Evolutionary conservation across 2,329 filamentous ascomycete species (phyloP), one percentile per base, ranked within the genome.

Genomic region (Cercospora zeae-maydis): DNA sequence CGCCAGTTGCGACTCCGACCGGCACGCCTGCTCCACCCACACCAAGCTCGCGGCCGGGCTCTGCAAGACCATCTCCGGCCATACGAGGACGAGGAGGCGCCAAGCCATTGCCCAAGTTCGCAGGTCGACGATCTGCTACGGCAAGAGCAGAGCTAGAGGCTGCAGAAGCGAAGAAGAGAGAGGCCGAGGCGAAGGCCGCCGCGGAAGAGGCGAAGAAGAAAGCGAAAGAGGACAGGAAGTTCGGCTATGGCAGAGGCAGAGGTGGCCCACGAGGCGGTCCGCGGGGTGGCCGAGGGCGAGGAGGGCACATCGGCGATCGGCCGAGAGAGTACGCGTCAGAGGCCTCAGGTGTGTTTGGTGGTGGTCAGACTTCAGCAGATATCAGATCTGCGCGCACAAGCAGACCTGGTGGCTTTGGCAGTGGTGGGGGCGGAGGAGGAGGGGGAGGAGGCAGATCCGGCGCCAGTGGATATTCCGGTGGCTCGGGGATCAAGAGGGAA

Each of bases 121-220:
- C 74, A 14, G 78, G 77, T 11, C 74, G 80, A 58, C 71, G 80
- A 59, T 81, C 77, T 63, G 79, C 80, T 64, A 75, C 77, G 45
- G 76, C 78, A 51, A 74, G 79, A 61, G 78, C 77, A 31, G 78
- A 79, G 54, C 71, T 77, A 24, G 77, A 77, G 61, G 75, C 77
- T 37, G 75, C 75, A 49, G 75, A 75, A 37, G 68, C 73, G 24
- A 77, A 76, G 55, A 73, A 77, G 39, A 76, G 78, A 56, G 70
- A 72, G 21, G 74, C 75, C 52, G 74, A 78, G 59, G 73, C 74
- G 21, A 73, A 73, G 9, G 74, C 72, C 21, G 73, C 72, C 13
- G 72, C 75, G 42, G 73, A 70, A 53, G 71, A 70, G 19, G 70
- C 69, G 9, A 66, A 64, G 42, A 68, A 65, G 52, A 53, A 67